These are phyloP conservation scores for Pyrus communis DNA, from an alignment of 306 rosid species.

Conservation along the genomic window DNA sequence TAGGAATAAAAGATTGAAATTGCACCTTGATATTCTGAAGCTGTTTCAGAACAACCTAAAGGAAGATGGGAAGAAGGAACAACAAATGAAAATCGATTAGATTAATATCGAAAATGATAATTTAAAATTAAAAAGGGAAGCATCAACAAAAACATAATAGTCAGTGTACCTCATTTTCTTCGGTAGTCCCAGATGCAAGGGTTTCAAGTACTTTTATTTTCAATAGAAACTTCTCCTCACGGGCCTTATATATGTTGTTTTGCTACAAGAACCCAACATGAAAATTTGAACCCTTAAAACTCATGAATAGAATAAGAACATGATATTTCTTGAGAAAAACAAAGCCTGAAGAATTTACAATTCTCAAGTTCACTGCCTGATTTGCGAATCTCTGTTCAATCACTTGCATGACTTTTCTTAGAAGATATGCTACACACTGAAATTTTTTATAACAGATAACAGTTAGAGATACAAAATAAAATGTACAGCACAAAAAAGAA, in stretches of 20 bases:
- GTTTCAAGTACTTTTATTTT: constrained; percentile 75
- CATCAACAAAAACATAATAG: constrained; percentile 8
- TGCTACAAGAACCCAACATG: constrained; percentile 44
- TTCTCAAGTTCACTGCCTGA: constrained; percentile 64
- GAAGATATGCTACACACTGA: constrained; percentile 62
- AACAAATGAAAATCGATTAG: constrained; percentile 16
- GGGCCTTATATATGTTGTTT: constrained; percentile 58
- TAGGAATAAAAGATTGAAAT: constrained; percentile 13
- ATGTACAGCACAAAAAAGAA: neutral
- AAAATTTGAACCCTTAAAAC: constrained; percentile 18
- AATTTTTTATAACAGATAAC: constrained; percentile 17
- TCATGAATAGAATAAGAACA: constrained; percentile 16
- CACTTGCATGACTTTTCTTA: constrained; percentile 72
- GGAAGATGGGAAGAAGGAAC: constrained; percentile 8
- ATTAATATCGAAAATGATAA: neutral
- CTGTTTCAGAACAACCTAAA: constrained; percentile 65
- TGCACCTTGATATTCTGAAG: constrained; percentile 77
- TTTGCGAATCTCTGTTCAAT: constrained; percentile 62
- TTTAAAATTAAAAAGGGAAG: neutral
- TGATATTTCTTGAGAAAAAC: neutral
- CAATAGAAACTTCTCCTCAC: constrained; percentile 74
- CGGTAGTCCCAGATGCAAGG: constrained; percentile 62
- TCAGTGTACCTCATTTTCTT: constrained; percentile 69
- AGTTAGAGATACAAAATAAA: constrained; percentile 2
- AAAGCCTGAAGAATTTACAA: constrained; percentile 34